Conservation (phyloP, 2,329 filamentous ascomycete species). For the Cryphonectria carpinicola region DNA sequence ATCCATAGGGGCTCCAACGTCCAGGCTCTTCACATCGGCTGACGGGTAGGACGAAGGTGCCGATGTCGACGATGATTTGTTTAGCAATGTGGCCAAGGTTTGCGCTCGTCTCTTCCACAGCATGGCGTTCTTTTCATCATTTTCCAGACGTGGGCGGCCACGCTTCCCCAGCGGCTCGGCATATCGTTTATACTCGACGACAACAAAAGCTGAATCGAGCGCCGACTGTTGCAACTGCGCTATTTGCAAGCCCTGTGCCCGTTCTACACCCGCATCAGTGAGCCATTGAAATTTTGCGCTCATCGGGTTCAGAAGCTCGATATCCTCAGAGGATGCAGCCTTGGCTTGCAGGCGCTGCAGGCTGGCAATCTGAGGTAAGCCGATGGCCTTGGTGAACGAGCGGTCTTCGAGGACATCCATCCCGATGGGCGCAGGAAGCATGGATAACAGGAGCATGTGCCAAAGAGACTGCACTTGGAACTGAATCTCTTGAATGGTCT, state of each 20-base stretch:
- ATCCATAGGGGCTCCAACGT: not conserved
- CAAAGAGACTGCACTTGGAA: not conserved
- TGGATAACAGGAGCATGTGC: not conserved
- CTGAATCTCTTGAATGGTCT: not conserved
- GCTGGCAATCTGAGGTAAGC: not conserved
- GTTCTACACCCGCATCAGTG: not conserved
- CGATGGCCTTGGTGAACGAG: not conserved
- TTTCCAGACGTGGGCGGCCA: not conserved
- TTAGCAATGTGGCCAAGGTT: not conserved
- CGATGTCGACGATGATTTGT: not conserved
- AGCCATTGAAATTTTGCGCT: not conserved
- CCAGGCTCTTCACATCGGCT: not conserved
- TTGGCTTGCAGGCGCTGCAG: not conserved
- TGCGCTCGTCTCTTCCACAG: not conserved
- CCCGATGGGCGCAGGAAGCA: not conserved
- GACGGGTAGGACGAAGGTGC: not conserved
- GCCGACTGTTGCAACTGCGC: not conserved
- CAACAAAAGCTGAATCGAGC: not conserved
- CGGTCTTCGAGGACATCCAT: not conserved
- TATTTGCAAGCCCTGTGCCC: not conserved
- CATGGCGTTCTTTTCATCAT: not conserved
- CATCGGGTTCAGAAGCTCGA: not conserved
- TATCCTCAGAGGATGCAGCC: not conserved
- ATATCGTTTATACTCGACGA: not conserved
- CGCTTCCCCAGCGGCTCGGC: not conserved